Percentiles rank a stretch among this genome's conserved stretches.
These are phyloP conservation scores for Sporothrix protearum DNA, from an alignment of 2,329 filamentous ascomycete species.

Conservation along the genomic window DNA sequence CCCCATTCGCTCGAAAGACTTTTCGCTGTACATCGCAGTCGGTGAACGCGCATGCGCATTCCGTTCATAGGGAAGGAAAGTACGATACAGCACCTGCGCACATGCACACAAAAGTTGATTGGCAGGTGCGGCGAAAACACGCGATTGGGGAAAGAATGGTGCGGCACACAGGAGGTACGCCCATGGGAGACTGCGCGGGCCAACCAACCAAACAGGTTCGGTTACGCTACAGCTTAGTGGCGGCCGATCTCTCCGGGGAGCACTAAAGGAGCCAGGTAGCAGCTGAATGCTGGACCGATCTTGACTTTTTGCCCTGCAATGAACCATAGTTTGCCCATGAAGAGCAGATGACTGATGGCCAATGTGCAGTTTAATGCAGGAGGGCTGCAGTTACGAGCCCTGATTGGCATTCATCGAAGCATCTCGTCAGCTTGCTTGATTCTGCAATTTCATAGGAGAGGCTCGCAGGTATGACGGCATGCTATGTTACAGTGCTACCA, in stretches of 20 bases:
- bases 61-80: too few species aligned
- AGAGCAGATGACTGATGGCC: background rate
- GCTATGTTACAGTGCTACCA: background rate
- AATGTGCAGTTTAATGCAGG: background rate
- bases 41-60: background rate
- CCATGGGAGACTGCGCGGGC: background rate
- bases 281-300: background rate
- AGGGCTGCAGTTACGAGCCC: conserved; percentile 3
- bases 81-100: too few species aligned
- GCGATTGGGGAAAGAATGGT: background rate
- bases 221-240: background rate
- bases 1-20: background rate
- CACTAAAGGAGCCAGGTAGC: background rate
- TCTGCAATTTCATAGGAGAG: background rate
- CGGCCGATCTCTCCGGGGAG: background rate
- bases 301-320: background rate
- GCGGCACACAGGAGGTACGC: background rate
- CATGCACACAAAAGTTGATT: background rate
- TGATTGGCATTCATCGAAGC: background rate
- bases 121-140: conserved; percentile 2
- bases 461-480: conserved; percentile 1
- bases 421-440: background rate
- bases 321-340: background rate
- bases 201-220: background rate
- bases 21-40: background rate